Evolutionary conservation across 306 rosid species (phyloP).

Genomic region (Prunus kanzakura): DNA sequence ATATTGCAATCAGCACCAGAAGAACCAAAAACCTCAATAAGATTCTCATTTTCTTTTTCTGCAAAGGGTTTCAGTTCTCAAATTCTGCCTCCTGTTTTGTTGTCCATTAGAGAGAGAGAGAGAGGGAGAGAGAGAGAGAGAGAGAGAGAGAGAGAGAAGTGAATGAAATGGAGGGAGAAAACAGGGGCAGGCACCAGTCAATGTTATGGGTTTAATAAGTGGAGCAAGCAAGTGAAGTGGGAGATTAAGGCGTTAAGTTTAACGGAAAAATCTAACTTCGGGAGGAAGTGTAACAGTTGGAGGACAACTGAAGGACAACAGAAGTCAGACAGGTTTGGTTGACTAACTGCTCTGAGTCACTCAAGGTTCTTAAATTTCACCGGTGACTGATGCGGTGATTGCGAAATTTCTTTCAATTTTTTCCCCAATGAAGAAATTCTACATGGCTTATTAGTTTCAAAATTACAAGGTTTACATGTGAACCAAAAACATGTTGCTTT

Average conservation of each 20-base stretch:
- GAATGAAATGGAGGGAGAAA: not conserved
- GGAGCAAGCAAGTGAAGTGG: slow-evolving; percentile 14
- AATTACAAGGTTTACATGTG: not conserved
- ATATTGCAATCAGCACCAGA: slow-evolving; percentile 26
- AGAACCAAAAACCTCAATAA: slow-evolving; percentile 35
- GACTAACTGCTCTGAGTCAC: slow-evolving; percentile 25
- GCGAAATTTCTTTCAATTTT: slow-evolving; percentile 22
- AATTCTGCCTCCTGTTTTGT: not conserved
- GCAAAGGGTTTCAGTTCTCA: not conserved
- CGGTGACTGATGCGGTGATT: slow-evolving; percentile 37
- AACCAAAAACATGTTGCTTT: not conserved
- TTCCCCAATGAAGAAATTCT: not conserved
- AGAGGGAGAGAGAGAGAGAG: too few species aligned
- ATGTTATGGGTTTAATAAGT: slow-evolving; percentile 14
- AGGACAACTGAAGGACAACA: slow-evolving; percentile 23
- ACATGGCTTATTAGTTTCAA: not conserved
- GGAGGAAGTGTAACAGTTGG: slow-evolving; percentile 13
- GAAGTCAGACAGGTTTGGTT: slow-evolving; percentile 24
- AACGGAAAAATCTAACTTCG: slow-evolving; percentile 40
- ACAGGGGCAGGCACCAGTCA: not conserved
- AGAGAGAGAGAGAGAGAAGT: not conserved
- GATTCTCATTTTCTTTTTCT: slow-evolving; percentile 20
- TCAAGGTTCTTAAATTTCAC: slow-evolving; percentile 3
- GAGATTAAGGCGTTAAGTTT: slow-evolving; percentile 35
- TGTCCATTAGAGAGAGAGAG: not conserved